Conservation (phyloP, 2,329 filamentous ascomycete species). For the Aspergillus eucalypticola region DNA sequence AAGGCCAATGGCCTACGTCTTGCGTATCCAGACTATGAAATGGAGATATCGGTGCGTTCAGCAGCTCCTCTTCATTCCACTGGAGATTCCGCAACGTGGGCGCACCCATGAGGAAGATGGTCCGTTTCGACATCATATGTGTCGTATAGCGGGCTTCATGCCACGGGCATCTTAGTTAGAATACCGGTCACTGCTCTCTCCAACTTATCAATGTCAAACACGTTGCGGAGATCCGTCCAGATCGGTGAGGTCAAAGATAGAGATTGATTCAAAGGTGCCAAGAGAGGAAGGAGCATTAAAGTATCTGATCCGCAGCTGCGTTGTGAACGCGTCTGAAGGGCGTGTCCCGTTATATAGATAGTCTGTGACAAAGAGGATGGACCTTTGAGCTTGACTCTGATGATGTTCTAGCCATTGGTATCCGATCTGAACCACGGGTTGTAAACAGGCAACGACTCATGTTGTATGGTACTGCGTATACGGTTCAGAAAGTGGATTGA, state of each 20-base stretch:
- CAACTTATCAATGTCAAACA: too few species aligned
- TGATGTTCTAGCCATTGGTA: constrained; percentile 2
- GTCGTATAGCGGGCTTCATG: not conserved
- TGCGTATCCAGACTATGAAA: constrained; percentile 24
- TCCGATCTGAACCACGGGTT: constrained; percentile 12
- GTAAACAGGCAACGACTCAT: not conserved
- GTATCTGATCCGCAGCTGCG: not conserved
- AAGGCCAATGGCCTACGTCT: constrained; percentile 9
- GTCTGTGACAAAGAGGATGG: not conserved
- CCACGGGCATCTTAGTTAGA: constrained; percentile 5
- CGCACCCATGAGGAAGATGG: constrained; percentile 62
- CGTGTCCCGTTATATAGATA: not conserved
- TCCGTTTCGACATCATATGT: constrained; percentile 30
- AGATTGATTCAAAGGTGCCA: not conserved
- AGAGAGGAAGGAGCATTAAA: not conserved
- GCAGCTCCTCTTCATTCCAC: constrained; percentile 56
- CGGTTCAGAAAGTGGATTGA: not conserved
- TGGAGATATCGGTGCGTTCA: constrained; percentile 47
- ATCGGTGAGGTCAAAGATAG: not conserved
- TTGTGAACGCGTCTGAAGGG: not conserved
- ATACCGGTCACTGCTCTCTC: not conserved
- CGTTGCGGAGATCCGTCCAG: not conserved
- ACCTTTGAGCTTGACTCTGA: not conserved
- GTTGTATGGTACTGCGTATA: constrained; percentile 4
- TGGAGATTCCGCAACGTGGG: constrained; percentile 56